Percentiles rank a stretch among this genome's conserved stretches.
These are phyloP conservation scores for Arachnomyces sp. DNA, from an alignment of 2,329 filamentous ascomycete genomes.

Conservation along the genomic window DNA sequence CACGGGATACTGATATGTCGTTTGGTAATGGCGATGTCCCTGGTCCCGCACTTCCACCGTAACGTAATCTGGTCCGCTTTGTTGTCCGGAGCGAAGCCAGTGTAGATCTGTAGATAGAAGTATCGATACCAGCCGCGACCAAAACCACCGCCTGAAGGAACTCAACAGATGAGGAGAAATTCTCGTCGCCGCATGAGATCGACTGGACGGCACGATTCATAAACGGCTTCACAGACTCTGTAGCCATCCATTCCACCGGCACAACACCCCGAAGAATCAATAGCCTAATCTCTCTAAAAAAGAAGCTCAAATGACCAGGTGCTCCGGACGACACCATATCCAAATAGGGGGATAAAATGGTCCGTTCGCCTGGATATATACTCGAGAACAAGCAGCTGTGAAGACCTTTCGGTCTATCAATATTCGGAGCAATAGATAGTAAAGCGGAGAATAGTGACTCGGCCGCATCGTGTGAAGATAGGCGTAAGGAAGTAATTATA, in stretches of 20 bases:
- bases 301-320: slow-evolving; percentile 17
- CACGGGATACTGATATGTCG: too few species aligned
- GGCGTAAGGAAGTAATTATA: slow-evolving; percentile 24
- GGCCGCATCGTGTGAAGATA: slow-evolving; percentile 29
- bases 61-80: too few species aligned
- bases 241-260: slow-evolving; percentile 36
- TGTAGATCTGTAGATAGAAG: not conserved
- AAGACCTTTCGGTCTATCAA: slow-evolving; percentile 13
- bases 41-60: too few species aligned
- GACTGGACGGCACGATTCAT: slow-evolving; percentile 31
- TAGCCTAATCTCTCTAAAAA: slow-evolving; percentile 28
- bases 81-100: not conserved
- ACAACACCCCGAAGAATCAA: slow-evolving; percentile 26
- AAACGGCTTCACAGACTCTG: slow-evolving; percentile 28
- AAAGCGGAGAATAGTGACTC: slow-evolving; percentile 27
- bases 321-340: slow-evolving; percentile 9
- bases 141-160: slow-evolving; percentile 8
- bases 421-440: slow-evolving; percentile 16
- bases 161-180: slow-evolving; percentile 21
- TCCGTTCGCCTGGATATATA: too few species aligned
- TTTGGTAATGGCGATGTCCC: too few species aligned
- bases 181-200: slow-evolving; percentile 26
- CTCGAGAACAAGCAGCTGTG: slow-evolving; percentile 21
- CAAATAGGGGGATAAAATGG: too few species aligned
- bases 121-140: slow-evolving; percentile 2